These are phyloP conservation scores for Acanthamoeba rhysodes DNA, from an alignment of 208 protist species.

Conservation along the genomic window DNA sequence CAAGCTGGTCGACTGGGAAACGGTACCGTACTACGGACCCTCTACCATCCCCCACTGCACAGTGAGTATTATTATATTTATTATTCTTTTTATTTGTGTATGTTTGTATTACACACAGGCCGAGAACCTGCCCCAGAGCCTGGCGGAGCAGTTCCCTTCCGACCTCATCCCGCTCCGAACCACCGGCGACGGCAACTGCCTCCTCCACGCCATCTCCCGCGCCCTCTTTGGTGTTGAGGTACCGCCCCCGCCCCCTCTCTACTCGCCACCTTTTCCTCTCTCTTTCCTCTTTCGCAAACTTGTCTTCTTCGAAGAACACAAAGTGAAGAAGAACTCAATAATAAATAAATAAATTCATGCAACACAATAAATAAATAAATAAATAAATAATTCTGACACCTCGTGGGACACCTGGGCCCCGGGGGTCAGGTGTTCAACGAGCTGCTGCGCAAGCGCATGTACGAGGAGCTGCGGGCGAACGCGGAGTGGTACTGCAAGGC, in stretches of 20 bases:
- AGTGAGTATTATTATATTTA: no score
- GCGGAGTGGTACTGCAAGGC: conserved; percentile 47
- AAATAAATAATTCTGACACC: not conserved
- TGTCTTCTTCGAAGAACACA: not conserved
- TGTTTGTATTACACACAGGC: not conserved
- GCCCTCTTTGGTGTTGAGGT: conserved; percentile 75
- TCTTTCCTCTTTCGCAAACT: not conserved
- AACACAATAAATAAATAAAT: not conserved
- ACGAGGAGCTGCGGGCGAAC: conserved; percentile 40
- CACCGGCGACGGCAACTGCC: conserved; percentile 80
- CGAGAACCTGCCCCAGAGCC: conserved; percentile 29
- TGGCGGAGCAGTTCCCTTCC: conserved; percentile 14
- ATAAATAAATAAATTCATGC: not conserved
- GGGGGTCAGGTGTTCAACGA: conserved; percentile 25
- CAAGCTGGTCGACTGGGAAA: conserved; percentile 53
- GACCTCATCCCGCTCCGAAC: conserved; percentile 65
- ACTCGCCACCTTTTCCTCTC: not conserved
- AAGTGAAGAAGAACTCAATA: not conserved
- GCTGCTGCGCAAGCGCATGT: conserved; percentile 52
- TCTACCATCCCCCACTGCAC: not conserved
- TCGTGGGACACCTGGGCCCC: not conserved
- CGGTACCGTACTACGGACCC: not conserved
- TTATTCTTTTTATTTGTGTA: not conserved
- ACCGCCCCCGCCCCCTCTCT: not conserved
- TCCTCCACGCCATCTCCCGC: conserved; percentile 77